These are phyloP conservation scores for Talaromyces marneffei DNA, from an alignment of 2,329 filamentous ascomycete genomes.

Conservation along the genomic window DNA sequence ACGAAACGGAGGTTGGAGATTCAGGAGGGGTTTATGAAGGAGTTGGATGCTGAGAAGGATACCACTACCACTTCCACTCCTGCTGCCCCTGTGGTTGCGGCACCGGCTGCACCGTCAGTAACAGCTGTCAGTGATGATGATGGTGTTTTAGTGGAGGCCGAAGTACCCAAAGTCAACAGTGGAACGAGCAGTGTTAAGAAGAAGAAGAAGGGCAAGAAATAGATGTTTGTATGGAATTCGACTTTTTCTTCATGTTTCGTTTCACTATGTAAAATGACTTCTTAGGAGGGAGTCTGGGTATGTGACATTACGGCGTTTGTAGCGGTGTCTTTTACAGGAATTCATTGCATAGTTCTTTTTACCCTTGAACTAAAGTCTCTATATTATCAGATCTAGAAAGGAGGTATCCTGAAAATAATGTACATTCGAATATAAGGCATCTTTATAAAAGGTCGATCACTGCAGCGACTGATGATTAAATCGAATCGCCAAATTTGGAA, in stretches of 20 bases:
- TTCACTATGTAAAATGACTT: conserved; percentile 10
- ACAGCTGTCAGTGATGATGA: conserved; percentile 57
- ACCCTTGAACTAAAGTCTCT: background rate
- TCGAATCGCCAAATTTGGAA: conserved; percentile 20
- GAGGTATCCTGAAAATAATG: background rate
- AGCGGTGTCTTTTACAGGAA: background rate
- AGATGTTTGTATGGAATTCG: conserved; percentile 10
- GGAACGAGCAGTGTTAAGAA: conserved; percentile 32
- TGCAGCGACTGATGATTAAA: conserved; percentile 3
- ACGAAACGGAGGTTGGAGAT: conserved; percentile 72
- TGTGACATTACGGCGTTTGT: conserved; percentile 1
- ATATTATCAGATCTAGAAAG: background rate
- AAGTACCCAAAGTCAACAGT: conserved; percentile 37
- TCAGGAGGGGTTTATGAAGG: conserved; percentile 73
- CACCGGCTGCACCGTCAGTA: background rate
- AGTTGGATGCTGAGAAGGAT: conserved; percentile 51
- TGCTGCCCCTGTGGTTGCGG: background rate
- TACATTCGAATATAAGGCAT: conserved; percentile 4
- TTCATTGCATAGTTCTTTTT: background rate
- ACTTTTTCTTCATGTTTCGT: background rate
- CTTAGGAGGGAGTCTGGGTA: background rate
- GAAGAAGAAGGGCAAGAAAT: conserved; percentile 48
- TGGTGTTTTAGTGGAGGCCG: conserved; percentile 69
- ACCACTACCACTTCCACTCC: conserved; percentile 15
- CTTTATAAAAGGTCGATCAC: background rate